Conservation (phyloP, 257 asterid species). For the Solanum appendiculatum region DNA sequence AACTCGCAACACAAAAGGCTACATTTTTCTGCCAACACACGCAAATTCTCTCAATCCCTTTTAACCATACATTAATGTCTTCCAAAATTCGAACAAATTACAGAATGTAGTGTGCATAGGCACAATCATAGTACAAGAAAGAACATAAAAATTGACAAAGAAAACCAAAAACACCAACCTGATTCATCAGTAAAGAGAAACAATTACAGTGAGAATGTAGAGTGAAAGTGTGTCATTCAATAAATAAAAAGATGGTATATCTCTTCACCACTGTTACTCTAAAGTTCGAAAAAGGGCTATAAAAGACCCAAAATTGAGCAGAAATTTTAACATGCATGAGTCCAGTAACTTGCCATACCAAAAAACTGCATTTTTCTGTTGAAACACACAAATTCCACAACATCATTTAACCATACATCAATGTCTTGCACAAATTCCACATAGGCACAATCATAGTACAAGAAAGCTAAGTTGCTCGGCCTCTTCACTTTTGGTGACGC, state of each 20-base stretch:
- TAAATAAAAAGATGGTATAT: not conserved
- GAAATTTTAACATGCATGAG: not conserved
- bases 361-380: not conserved
- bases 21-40: not conserved
- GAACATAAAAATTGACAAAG: not conserved
- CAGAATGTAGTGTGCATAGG: not conserved
- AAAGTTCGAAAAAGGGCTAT: not conserved
- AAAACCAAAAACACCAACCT: not conserved
- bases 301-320: not conserved
- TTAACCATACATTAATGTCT: not conserved
- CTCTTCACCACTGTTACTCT: not conserved
- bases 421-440: not conserved
- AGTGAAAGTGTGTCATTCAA: not conserved
- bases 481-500: no score
- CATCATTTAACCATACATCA: not conserved
- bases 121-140: not conserved
- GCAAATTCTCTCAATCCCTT: not conserved
- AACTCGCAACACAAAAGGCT: not conserved
- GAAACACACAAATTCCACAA: not conserved
- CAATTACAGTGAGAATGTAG: not conserved
- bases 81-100: not conserved
- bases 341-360: not conserved
- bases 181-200: not conserved
- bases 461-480: no score
- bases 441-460: not conserved